phyloP scores from a whole-genome alignment of 2,329 filamentous ascomycete genomes.

The Neopestalotiopsis clavispora region DNA sequence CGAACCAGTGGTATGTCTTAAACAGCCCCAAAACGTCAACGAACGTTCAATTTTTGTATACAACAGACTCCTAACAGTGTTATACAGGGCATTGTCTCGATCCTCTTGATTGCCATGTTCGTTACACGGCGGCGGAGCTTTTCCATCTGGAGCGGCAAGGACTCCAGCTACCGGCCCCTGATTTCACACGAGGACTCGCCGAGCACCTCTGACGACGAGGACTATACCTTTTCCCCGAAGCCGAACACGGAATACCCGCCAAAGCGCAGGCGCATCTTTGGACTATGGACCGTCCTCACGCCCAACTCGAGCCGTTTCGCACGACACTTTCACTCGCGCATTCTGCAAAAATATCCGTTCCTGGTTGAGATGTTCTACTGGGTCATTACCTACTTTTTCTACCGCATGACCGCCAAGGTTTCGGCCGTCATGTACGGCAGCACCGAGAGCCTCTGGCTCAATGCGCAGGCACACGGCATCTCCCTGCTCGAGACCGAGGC shows the following conservation, averaged over 20 bases:
- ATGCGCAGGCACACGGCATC: slow-evolving; percentile 48
- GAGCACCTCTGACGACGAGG: slow-evolving; percentile 24
- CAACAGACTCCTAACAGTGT: neutral
- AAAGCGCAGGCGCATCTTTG: slow-evolving; percentile 35
- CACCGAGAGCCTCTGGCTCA: slow-evolving; percentile 48
- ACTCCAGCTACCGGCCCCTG: slow-evolving; percentile 26
- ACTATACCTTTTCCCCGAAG: slow-evolving; percentile 14
- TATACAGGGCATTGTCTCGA: slow-evolving; percentile 40
- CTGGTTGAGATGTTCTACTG: slow-evolving; percentile 78
- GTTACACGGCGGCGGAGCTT: slow-evolving; percentile 41
- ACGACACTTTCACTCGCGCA: slow-evolving; percentile 60
- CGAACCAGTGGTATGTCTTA: slow-evolving; percentile 36
- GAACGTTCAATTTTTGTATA: neutral
- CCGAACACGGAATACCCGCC: slow-evolving; percentile 28
- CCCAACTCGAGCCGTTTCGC: slow-evolving; percentile 64
- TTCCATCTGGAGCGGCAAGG: slow-evolving; percentile 32
- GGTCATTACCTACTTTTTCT: slow-evolving; percentile 69
- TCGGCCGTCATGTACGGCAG: slow-evolving; percentile 57
- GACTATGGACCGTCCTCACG: slow-evolving; percentile 42
- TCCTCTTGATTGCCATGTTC: slow-evolving; percentile 43
- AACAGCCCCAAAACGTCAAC: neutral
- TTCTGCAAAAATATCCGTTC: slow-evolving; percentile 69
- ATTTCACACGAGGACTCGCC: slow-evolving; percentile 25
- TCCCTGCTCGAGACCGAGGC: slow-evolving; percentile 40
- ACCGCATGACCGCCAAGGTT: slow-evolving; percentile 60